A percentile compares a stretch with the other conserved stretches of the same genome.
These are phyloP conservation scores for Aspergillus ruber DNA, from an alignment of 2,329 filamentous ascomycete species.

Conservation along the genomic window DNA sequence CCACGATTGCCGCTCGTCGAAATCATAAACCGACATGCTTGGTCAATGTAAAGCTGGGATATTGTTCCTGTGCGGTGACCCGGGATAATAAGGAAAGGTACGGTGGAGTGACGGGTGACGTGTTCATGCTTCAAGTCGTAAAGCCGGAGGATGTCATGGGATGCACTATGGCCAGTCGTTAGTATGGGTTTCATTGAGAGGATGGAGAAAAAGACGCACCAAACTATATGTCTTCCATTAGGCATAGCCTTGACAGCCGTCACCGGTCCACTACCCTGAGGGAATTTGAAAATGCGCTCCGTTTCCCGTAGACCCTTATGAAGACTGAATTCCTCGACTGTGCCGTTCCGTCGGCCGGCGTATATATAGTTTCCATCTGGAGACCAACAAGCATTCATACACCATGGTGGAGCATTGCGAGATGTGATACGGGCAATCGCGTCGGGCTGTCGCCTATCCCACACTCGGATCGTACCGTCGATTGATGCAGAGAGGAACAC, in stretches of 20 bases:
- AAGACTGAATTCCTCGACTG: constrained; percentile 88
- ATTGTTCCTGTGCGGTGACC: constrained; percentile 86
- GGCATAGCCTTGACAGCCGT: constrained; percentile 85
- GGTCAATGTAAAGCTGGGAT: constrained; percentile 77
- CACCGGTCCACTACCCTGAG: constrained; percentile 79
- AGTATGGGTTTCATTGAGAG: background rate
- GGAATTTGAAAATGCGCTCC: constrained; percentile 77
- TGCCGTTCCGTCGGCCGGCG: constrained; percentile 80
- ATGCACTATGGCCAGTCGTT: constrained; percentile 55
- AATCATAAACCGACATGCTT: constrained; percentile 82
- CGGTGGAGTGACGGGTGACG: constrained; percentile 64
- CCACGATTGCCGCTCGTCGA: constrained; percentile 86
- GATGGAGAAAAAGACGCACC: constrained; percentile 44
- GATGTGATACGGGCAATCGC: constrained; percentile 75
- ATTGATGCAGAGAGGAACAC: constrained; percentile 74
- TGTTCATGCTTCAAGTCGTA: constrained; percentile 74
- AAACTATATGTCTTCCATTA: constrained; percentile 86
- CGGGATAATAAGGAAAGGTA: constrained; percentile 93
- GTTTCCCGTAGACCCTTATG: constrained; percentile 72
- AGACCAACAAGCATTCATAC: constrained; percentile 95
- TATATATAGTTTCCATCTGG: constrained; percentile 94
- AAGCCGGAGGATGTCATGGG: constrained; percentile 84
- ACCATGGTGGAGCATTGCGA: constrained; percentile 81
- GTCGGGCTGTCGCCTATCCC: constrained; percentile 58
- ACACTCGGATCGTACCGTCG: constrained; percentile 44